Evolutionary conservation across 2,329 filamentous ascomycete genomes (phyloP), one percentile per base, ranked within the genome.

Genomic region (Aspergillus sp.): DNA sequence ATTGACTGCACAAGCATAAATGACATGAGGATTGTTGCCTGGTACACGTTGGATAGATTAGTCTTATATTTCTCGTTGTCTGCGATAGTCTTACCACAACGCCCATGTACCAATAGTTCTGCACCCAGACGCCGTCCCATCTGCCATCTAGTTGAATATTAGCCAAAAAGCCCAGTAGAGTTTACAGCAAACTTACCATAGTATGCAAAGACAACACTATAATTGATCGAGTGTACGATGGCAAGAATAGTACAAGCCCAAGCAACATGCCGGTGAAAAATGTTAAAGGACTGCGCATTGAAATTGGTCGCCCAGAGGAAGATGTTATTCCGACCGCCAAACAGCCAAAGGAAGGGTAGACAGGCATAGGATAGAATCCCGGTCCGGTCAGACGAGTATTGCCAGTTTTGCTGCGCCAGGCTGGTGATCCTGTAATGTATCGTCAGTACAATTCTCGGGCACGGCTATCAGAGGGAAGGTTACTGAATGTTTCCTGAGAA

Each of bases 291-390:
- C 3, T 81, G 81, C 69, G 87, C 88, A 7, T 84, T 84, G 86
- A 87, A 90, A 0, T 87, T 86, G 0, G 88, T 90, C 0, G 85
- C 67, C 84, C 84, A 88, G 59, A 89, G 76, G 13, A 89, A 79
- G 0, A 86, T 63, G 58, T 90, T 89, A 63, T 91, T 90, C 7
- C 88, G 79, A 73, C 84, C 84, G 3, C 84, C 84, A 65, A 90
- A 90, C 0, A 89, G 71, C 86, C 87, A 90, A 0, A 89, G 78
- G 9, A 87, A 68, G 0, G 86, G 85, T 11, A 90, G 81, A 63
- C 87, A 87, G 5, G 84, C 83, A 62, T 86, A 83, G 0, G 85
- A 83, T n/a, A 90, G 80, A 38, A 87, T 82, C 0, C 87, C 87
- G 0, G 86, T 87, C 7, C 88, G 82, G 62, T 89, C 86, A 0